Percentiles rank a stretch among this genome's conserved stretches.
These are phyloP conservation scores for Ophiocordyceps unilateralis DNA, from an alignment of 2,329 filamentous ascomycete genomes.

Conservation along the genomic window DNA sequence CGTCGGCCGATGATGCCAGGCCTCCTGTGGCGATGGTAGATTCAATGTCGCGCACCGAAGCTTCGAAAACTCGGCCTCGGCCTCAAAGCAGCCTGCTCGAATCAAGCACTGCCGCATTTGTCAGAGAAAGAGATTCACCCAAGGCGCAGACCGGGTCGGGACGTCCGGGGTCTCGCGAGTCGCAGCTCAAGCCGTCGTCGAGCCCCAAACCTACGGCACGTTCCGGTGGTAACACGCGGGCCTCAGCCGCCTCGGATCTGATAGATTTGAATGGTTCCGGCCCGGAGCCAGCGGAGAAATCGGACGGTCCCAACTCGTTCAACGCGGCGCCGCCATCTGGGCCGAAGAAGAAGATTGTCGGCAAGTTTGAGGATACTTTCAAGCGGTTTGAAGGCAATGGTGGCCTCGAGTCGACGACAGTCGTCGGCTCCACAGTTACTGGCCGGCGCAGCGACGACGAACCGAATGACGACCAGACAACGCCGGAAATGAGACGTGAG, in stretches of 20 bases:
- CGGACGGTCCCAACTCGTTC: constrained; percentile 43
- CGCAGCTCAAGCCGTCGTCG: constrained; percentile 19
- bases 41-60: constrained; percentile 7
- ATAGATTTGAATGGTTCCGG: constrained; percentile 53
- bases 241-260: constrained; percentile 64
- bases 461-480: constrained; percentile 52
- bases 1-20: constrained; percentile 8
- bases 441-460: constrained; percentile 36
- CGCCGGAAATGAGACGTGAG: constrained; percentile 79
- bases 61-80: constrained; percentile 36
- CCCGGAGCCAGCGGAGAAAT: constrained; percentile 31
- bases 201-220: constrained; percentile 17
- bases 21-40: constrained; percentile 5
- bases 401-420: constrained; percentile 44
- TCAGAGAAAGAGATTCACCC: constrained; percentile 55
- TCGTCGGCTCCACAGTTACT: constrained; percentile 63
- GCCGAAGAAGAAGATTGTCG: constrained; percentile 68
- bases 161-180: constrained; percentile 6
- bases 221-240: constrained; percentile 7
- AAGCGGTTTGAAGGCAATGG: constrained; percentile 61
- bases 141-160: constrained; percentile 17
- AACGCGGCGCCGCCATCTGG: constrained; percentile 57
- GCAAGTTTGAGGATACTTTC: constrained; percentile 87
- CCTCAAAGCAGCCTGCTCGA: constrained; percentile 73
- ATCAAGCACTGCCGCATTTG: constrained; percentile 57